Conservation (phyloP, 345 rosid genomes). For the Durio zibethinus region DNA sequence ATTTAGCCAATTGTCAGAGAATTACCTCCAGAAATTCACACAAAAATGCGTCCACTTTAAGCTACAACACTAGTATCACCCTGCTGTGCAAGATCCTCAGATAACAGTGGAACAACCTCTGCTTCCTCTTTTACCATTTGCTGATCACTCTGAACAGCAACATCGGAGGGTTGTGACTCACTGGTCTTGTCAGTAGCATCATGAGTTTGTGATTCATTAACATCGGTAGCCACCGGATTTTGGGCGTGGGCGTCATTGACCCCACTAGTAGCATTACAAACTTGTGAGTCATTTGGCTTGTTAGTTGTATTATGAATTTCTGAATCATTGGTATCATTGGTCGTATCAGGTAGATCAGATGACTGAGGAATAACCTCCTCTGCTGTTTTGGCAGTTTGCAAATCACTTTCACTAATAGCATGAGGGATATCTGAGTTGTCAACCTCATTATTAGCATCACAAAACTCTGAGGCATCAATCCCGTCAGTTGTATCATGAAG, state of each 20-base stretch:
- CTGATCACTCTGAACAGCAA: slow-evolving; percentile 21
- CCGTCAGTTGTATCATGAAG: slow-evolving; percentile 25
- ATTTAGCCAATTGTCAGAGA: slow-evolving; percentile 10
- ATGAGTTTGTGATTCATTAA: slow-evolving; percentile 16
- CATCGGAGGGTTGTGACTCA: slow-evolving; percentile 27
- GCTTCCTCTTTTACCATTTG: slow-evolving; percentile 11
- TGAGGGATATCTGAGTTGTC: slow-evolving; percentile 18
- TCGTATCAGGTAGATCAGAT: slow-evolving; percentile 32
- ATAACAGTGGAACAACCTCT: slow-evolving; percentile 24
- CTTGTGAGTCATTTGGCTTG: slow-evolving; percentile 16
- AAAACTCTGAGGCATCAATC: slow-evolving; percentile 45
- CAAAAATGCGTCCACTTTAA: slow-evolving; percentile 16
- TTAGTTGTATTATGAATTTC: slow-evolving; percentile 20
- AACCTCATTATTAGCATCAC: slow-evolving; percentile 29
- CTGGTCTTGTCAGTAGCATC: slow-evolving; percentile 10
- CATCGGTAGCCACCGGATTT: slow-evolving; percentile 10
- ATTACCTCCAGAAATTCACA: slow-evolving; percentile 18
- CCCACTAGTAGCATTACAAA: slow-evolving; percentile 16
- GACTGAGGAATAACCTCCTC: slow-evolving; percentile 22
- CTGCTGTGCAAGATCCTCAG: slow-evolving; percentile 22
- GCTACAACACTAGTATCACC: slow-evolving; percentile 21
- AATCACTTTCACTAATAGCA: slow-evolving; percentile 17
- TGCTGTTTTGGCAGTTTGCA: slow-evolving; percentile 20
- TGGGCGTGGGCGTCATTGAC: slow-evolving; percentile 16
- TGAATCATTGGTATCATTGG: slow-evolving; percentile 37